A percentile compares a stretch with the other conserved stretches of the same genome.
Evolutionary conservation across 108 stramenopile genomes (phyloP).

Genomic region (Skeletonema tropicum): DNA sequence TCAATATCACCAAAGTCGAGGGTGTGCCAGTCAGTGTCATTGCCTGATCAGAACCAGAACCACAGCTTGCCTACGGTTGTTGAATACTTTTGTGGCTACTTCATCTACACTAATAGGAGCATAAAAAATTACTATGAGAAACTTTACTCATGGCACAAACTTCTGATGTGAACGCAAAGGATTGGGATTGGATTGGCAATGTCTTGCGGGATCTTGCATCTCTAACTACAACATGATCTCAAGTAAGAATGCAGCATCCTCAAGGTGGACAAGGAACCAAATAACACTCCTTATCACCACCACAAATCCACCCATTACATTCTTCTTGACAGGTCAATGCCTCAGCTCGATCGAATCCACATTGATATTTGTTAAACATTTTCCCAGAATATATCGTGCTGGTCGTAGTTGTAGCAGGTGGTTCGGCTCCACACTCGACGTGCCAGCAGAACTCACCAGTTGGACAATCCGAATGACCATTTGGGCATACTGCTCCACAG

Average conservation of each 20-base stretch:
- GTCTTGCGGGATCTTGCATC: no score
- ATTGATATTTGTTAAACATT: slow-evolving; percentile 20
- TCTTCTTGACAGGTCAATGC: slow-evolving; percentile 26
- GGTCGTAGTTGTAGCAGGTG: background rate
- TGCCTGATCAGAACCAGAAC: no score
- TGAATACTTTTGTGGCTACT: no score
- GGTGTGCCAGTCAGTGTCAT: background rate
- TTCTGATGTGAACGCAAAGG: no score
- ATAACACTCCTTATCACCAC: slow-evolving; percentile 28
- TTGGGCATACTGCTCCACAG: slow-evolving; percentile 14
- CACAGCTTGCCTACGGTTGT: no score
- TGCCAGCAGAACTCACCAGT: slow-evolving; percentile 25
- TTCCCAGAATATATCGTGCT: background rate
- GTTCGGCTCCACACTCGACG: slow-evolving; percentile 14
- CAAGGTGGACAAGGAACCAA: slow-evolving; percentile 17
- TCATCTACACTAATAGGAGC: no score
- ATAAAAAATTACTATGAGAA: no score
- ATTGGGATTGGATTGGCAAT: no score
- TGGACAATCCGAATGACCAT: slow-evolving; percentile 26
- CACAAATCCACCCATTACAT: slow-evolving; percentile 23
- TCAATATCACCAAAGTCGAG: background rate
- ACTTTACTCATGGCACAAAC: no score
- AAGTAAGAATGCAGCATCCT: background rate
- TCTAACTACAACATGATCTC: background rate
- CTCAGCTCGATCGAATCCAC: slow-evolving; percentile 19